Base-by-base conservation (phyloP, 768 basidiomycete species). In the Tricholoma saponaceum region DNA sequence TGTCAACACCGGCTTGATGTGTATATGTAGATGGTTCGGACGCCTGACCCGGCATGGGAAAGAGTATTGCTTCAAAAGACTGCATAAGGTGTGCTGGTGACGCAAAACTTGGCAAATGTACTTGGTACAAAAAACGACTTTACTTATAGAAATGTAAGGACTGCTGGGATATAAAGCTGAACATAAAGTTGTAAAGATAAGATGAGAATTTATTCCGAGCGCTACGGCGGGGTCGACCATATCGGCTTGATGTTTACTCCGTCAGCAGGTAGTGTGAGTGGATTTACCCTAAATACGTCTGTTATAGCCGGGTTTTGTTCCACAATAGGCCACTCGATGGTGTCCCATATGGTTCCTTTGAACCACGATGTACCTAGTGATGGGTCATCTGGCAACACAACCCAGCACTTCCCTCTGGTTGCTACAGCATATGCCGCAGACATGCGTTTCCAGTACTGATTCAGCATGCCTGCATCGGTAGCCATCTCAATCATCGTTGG, bases 291-390 rank as follows among this genome's bases (percentile, higher is more conserved):
- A 5, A 60, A 23, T 9, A 62, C 32, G 32, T 50, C 49, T 9
- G 49, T 56, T 13, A 62, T 59, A 10, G 25, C 20, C 16, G 13
- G 3, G 23, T 62, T 62, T 49, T 54, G 32, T 41, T 39, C 5
- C 20, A 62, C 51, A 6, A 30, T 25, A 10, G 50, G 52, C 58
- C 59, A 62, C 53, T 62, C 62, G 4, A 55, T 18, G 18, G 54
- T 49, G 8, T 22, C 54, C 62, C 62, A 62, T 16, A 60, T 22
- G 9, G 62, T 35, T 2, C 54, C 54, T 7, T 23, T 12, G 37
- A 28, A 53, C 37, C 56, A 60, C 12, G 54, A 23, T 13, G 41
- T 57, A 1, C 53, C 55, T 1, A 47, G 32, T 7, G 59, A 57
- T 37, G 39, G 39, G n/a, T 41, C 39, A 41, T 18, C 39, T 41